phyloP scores from a whole-genome alignment of 768 basidiomycete species.

The Suillus fuscotomentosus region DNA sequence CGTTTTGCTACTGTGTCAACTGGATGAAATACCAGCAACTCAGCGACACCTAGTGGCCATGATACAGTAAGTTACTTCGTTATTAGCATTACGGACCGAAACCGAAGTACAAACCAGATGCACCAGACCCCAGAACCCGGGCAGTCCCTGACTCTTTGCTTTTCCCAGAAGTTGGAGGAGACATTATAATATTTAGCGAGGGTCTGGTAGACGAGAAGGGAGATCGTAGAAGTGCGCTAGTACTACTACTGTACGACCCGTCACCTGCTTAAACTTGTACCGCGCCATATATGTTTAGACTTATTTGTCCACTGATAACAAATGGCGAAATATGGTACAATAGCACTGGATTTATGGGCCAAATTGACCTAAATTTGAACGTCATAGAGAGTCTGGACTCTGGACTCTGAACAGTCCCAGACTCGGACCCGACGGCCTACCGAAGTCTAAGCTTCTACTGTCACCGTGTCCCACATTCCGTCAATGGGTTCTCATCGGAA shows the following conservation, averaged over 20 bases:
- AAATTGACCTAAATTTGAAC: not conserved
- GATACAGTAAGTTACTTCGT: not conserved
- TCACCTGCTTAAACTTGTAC: not conserved
- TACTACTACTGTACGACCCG: not conserved
- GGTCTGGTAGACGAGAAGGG: not conserved
- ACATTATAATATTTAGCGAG: conserved; percentile 33
- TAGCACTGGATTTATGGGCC: not conserved
- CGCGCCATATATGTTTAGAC: not conserved
- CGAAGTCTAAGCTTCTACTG: too few relatives aligned
- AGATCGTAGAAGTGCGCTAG: not conserved
- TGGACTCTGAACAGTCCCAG: not conserved
- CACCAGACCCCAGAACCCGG: conserved; percentile 86
- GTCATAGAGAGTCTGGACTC: too few relatives aligned
- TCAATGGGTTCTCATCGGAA: not conserved
- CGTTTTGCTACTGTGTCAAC: conserved; percentile 99
- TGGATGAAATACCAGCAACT: conserved; percentile 93
- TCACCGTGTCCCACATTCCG: not conserved
- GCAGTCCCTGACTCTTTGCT: conserved; percentile 86
- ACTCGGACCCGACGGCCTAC: too few relatives aligned
- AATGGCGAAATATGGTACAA: not conserved
- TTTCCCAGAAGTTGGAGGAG: conserved; percentile 43
- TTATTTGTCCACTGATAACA: not conserved
- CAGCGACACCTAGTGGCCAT: conserved; percentile 71
- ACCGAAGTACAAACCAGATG: conserved; percentile 62
- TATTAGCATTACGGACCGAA: not conserved